These are phyloP conservation scores for Melaleuca alternifolia DNA, from an alignment of 345 rosid species.

Conservation along the genomic window DNA sequence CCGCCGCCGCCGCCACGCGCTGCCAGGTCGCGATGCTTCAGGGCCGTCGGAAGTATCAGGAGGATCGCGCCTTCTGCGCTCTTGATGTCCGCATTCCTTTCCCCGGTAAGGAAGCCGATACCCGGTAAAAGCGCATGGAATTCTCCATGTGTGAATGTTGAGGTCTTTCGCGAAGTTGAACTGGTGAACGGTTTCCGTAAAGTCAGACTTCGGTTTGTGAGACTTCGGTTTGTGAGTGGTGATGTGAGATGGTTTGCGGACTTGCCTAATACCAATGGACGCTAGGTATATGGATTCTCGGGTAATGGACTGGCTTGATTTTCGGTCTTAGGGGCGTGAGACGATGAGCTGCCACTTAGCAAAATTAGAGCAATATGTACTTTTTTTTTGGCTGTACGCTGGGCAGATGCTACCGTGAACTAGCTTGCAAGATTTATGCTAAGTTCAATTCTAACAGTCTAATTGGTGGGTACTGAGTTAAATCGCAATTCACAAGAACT, in stretches of 20 bases:
- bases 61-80: conserved; percentile 75
- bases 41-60: conserved; percentile 67
- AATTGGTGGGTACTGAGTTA: background rate
- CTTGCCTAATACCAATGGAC: background rate
- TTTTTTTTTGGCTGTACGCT: background rate
- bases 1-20: conserved; percentile 10
- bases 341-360: background rate
- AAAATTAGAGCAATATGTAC: background rate
- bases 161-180: background rate
- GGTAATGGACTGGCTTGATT: background rate
- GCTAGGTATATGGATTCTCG: background rate
- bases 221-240: background rate
- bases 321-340: background rate
- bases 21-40: conserved; percentile 64
- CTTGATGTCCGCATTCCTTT: conserved; percentile 76
- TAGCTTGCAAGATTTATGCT: background rate
- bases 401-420: background rate
- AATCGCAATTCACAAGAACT: background rate
- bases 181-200: background rate
- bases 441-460: background rate
- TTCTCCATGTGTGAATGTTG: background rate
- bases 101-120: conserved; percentile 31
- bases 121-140: background rate
- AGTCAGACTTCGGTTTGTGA: background rate
- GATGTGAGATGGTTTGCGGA: background rate